These are phyloP conservation scores for Pseudocercospora musae DNA, from an alignment of 2,329 filamentous ascomycete genomes.

Conservation along the genomic window DNA sequence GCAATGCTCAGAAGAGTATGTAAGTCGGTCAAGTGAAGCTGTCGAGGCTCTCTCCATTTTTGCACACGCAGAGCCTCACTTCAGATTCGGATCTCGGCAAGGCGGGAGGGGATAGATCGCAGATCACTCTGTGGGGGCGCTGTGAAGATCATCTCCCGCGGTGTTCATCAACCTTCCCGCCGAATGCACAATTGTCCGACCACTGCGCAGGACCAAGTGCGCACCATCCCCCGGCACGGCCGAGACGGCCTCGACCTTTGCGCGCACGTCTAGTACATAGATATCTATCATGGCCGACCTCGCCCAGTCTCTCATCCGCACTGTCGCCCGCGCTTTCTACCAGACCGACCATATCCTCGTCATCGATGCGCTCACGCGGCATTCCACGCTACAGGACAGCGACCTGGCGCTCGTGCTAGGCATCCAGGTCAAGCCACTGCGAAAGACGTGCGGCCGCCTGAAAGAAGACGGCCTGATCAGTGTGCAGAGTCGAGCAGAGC, in stretches of 20 bases:
- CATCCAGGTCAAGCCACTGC: slow-evolving; percentile 68
- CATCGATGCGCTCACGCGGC: slow-evolving; percentile 73
- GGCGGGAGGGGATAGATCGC: not conserved
- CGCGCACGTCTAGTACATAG: not conserved
- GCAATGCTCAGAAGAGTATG: not conserved
- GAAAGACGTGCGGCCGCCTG: slow-evolving; percentile 81
- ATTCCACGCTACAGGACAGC: slow-evolving; percentile 74
- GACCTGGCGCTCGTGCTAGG: slow-evolving; percentile 55
- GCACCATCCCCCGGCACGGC: too few species aligned
- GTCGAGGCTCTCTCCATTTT: not conserved
- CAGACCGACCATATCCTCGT: slow-evolving; percentile 78
- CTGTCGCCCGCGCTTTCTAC: slow-evolving; percentile 81
- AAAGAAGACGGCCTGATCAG: slow-evolving; percentile 81
- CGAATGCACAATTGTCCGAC: not conserved
- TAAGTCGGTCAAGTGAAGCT: not conserved
- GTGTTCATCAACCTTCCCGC: not conserved
- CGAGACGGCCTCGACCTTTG: not conserved
- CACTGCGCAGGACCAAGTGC: not conserved
- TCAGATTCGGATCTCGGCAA: not conserved
- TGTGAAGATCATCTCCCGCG: not conserved
- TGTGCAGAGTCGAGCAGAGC: slow-evolving; percentile 58
- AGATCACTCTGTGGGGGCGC: not conserved
- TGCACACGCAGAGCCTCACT: not conserved
- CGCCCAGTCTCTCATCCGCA: slow-evolving; percentile 77
- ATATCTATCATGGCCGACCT: slow-evolving; percentile 51